Conservation (phyloP, 306 rosid species). For the Comarum palustre region DNA sequence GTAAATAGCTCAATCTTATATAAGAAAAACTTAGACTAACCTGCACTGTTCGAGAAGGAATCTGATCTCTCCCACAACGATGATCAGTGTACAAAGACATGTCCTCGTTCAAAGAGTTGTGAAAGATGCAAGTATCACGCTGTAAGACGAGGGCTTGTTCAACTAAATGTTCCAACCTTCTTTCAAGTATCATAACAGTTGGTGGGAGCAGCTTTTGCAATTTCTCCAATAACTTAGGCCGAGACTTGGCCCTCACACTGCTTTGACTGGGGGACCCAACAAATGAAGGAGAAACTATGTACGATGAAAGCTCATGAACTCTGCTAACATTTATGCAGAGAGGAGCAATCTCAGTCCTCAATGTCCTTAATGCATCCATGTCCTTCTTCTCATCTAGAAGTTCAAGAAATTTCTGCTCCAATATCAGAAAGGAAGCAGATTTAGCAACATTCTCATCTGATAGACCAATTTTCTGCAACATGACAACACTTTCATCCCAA, state of each 20-base stretch:
- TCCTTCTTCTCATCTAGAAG: constrained; percentile 61
- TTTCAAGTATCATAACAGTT: constrained; percentile 83
- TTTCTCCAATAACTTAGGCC: constrained; percentile 72
- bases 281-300: constrained; percentile 58
- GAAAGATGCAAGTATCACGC: constrained; percentile 82
- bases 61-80: constrained; percentile 79
- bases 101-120: constrained; percentile 77
- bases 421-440: constrained; percentile 70
- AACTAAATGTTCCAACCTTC: constrained; percentile 88
- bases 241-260: constrained; percentile 46
- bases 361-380: constrained; percentile 76
- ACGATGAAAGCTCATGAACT: constrained; percentile 75
- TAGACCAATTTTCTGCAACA: constrained; percentile 66
- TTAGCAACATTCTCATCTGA: constrained; percentile 52
- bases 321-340: constrained; percentile 51
- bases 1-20: constrained; percentile 1
- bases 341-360: constrained; percentile 84
- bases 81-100: constrained; percentile 94
- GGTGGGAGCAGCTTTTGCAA: constrained; percentile 92
- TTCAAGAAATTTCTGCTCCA: constrained; percentile 89
- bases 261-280: constrained; percentile 38
- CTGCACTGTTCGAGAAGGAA: constrained; percentile 89
- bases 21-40: constrained; percentile 42
- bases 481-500: constrained; percentile 76
- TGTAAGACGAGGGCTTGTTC: constrained; percentile 93